These are phyloP conservation scores for Botryotinia convoluta DNA, from an alignment of 2,329 filamentous ascomycete species.

Conservation along the genomic window DNA sequence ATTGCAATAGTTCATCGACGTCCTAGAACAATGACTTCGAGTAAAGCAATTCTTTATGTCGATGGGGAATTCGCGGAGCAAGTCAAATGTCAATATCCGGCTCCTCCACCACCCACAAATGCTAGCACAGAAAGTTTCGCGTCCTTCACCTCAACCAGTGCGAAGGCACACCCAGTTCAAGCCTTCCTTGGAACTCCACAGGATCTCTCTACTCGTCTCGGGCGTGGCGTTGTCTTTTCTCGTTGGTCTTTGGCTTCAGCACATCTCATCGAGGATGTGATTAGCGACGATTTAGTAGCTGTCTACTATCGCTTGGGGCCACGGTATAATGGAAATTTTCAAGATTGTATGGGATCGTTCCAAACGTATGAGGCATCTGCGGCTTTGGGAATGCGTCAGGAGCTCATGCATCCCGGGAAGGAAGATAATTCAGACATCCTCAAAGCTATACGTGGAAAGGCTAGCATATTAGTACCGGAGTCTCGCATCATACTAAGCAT, in stretches of 20 bases:
- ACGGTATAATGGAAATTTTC: slow-evolving; percentile 92
- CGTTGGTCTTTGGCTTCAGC: slow-evolving; percentile 89
- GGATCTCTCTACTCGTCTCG: slow-evolving; percentile 75
- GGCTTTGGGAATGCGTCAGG: slow-evolving; percentile 84
- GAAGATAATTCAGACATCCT: slow-evolving; percentile 91
- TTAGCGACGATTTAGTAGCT: slow-evolving; percentile 88
- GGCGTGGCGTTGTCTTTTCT: slow-evolving; percentile 69
- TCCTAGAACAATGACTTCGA: slow-evolving; percentile 69
- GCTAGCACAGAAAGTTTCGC: slow-evolving; percentile 66
- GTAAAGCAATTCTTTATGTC: slow-evolving; percentile 84
- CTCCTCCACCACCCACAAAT: slow-evolving; percentile 64
- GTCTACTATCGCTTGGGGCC: slow-evolving; percentile 89
- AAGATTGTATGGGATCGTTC: slow-evolving; percentile 92
- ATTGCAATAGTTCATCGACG: slow-evolving; percentile 82
- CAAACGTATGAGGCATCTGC: slow-evolving; percentile 95
- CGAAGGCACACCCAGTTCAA: slow-evolving; percentile 69
- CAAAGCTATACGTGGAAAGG: slow-evolving; percentile 80
- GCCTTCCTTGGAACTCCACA: slow-evolving; percentile 91
- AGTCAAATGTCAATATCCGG: slow-evolving; percentile 82
- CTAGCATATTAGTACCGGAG: slow-evolving; percentile 78
- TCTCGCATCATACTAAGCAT: slow-evolving; percentile 79
- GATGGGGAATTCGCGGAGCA: slow-evolving; percentile 94
- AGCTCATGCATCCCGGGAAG: slow-evolving; percentile 83
- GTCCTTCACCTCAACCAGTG: slow-evolving; percentile 61
- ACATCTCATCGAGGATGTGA: slow-evolving; percentile 79